A percentile compares a stretch with the other conserved stretches of the same genome.
Conservation (phyloP, 2,329 filamentous ascomycete species). For the Aspergillus felis region DNA sequence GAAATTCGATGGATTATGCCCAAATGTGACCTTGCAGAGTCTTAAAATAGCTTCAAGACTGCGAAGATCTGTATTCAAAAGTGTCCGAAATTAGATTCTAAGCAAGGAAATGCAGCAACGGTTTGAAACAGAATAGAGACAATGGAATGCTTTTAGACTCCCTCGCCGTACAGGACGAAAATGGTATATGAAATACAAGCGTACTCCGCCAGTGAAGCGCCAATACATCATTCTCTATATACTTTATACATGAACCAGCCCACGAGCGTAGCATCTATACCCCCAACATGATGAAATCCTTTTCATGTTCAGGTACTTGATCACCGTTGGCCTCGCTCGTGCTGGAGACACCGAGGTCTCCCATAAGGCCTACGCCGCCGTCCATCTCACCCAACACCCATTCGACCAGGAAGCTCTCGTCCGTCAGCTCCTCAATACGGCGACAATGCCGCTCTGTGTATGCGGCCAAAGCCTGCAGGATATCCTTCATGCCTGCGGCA, state of each 20-base stretch:
- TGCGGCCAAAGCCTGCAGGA: constrained; percentile 78
- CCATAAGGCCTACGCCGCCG: constrained; percentile 49
- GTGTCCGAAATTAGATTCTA: neutral
- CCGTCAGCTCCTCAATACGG: constrained; percentile 80
- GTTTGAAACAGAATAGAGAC: neutral
- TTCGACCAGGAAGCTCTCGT: constrained; percentile 91
- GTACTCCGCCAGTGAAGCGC: constrained; percentile 19
- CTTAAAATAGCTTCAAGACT: neutral
- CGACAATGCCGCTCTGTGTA: constrained; percentile 94
- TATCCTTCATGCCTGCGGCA: constrained; percentile 68
- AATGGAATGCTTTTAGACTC: constrained; percentile 12
- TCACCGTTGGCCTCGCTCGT: constrained; percentile 15
- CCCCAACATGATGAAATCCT: constrained; percentile 40
- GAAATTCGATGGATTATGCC: neutral
- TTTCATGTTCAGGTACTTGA: constrained; percentile 26
- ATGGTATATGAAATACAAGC: constrained; percentile 13
- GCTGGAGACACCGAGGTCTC: constrained; percentile 25
- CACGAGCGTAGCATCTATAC: constrained; percentile 15
- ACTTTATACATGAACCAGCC: constrained; percentile 2
- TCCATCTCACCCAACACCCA: constrained; percentile 95
- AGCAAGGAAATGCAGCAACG: neutral
- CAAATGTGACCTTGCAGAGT: neutral
- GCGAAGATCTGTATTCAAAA: neutral
- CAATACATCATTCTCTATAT: constrained; percentile 6
- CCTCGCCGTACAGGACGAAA: neutral